Evolutionary conservation across 176 grass and related monocot genomes (phyloP), one percentile per base, ranked within the genome.

Genomic region (Phragmites australis): DNA sequence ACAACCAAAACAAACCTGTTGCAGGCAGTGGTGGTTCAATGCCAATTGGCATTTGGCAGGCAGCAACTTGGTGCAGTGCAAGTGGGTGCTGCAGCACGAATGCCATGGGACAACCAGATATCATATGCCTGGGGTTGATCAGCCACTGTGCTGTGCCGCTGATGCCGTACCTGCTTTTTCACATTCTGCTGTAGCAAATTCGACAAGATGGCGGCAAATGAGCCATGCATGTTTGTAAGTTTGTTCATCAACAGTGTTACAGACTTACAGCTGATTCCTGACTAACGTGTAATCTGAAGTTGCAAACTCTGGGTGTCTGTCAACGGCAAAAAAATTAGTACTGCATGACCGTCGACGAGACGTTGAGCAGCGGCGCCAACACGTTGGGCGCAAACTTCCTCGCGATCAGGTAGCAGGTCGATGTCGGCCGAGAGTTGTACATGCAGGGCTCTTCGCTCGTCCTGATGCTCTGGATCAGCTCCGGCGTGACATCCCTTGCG

Each of bases 331-430:
- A 41, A 21, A 4, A 1, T 80, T 69, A 97, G 68, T 89, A 94
- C 43, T 68, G 67, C 92, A 94, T 88, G 77, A 94, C 80, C 27
- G 76, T 73, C 3, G 87, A 68, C 53, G 94, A 85, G 45, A 94
- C 82, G 73, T 94, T 89, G 72, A 94, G 87, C 42, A 92, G 77
- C 40, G 87, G 89, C 67, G 17, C 59, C 2, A 97, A 57, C 0
- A 92, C 66, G 75, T 87, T 85, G 19, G 94, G 73, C 10, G 87
- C 10, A 56, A 97, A 97, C 80, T 97, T 97, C 88, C 92, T 87
- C 6, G 94, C 94, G 68, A 92, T 92, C n/a, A 97, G 88, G 83
- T 85, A 94, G 82, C 92, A 94, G 73, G 77, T 56, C 0, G 57
- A 60, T 15, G 85, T 90, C 16, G 80, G 45, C 1, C 56, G 61